A percentile compares a stretch with the other conserved stretches of the same genome.
Conservation (phyloP, 192 early-diverging fungal species). For the Chytriomyces hyalinus region DNA sequence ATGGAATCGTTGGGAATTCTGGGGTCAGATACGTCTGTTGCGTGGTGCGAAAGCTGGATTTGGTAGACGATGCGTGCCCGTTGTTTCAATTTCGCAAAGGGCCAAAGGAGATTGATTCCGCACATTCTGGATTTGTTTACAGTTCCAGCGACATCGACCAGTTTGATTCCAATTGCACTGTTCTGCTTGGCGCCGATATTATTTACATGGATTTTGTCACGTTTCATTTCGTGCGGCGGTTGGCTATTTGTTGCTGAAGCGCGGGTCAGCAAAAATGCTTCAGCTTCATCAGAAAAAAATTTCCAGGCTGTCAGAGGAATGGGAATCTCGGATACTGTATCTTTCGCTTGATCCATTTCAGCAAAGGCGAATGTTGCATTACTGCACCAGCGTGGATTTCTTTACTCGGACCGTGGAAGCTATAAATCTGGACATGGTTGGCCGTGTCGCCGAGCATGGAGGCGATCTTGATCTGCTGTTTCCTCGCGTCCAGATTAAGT, state of each 20-base stretch:
- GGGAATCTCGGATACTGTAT: conserved; percentile 31
- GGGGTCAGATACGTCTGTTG: not conserved
- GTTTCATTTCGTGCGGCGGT: conserved; percentile 37
- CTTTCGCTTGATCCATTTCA: conserved; percentile 43
- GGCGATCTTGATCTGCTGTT: conserved; percentile 9
- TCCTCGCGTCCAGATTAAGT: conserved; percentile 8
- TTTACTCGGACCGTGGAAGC: conserved; percentile 42
- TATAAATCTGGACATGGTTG: conserved; percentile 27
- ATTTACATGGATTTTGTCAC: conserved; percentile 44
- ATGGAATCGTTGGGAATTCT: conserved; percentile 14
- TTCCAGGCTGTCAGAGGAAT: not conserved
- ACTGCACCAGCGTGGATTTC: conserved; percentile 44
- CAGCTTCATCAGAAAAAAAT: not conserved
- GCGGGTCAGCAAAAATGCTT: not conserved
- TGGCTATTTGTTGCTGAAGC: conserved; percentile 22
- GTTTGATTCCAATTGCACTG: conserved; percentile 18
- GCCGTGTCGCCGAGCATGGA: conserved; percentile 26
- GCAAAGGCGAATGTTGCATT: conserved; percentile 21
- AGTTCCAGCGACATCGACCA: not conserved
- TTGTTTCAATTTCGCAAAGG: conserved; percentile 7
- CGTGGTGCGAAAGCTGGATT: conserved; percentile 26
- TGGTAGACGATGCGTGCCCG: conserved; percentile 28
- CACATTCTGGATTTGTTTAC: conserved; percentile 1
- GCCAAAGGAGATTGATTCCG: no score
- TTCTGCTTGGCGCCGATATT: conserved; percentile 43